These are phyloP conservation scores for Gossypium stocksii DNA, from an alignment of 345 rosid genomes.

Conservation along the genomic window DNA sequence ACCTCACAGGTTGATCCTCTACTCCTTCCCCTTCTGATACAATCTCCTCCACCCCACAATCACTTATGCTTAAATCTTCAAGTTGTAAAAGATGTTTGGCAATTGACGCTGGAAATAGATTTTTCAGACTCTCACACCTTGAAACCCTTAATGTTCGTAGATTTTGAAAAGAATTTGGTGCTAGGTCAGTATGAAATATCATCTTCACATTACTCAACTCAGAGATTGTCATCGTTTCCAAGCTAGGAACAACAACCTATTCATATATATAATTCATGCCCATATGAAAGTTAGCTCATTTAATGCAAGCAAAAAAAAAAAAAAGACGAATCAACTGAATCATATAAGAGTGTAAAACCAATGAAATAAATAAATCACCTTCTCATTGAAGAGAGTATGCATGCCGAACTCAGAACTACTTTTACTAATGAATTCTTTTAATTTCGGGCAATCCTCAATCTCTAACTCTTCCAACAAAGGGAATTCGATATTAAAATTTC, in stretches of 20 bases:
- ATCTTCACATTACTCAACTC: slow-evolving; percentile 1
- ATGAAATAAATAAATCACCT: neutral
- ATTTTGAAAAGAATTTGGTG: slow-evolving; percentile 9
- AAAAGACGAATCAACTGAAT: no score
- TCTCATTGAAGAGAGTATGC: neutral
- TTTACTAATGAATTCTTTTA: neutral
- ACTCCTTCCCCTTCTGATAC: neutral
- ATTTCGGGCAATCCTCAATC: neutral
- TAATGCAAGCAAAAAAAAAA: no score
- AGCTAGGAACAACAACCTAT: slow-evolving; percentile 18
- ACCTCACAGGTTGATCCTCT: neutral
- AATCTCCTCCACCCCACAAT: no score
- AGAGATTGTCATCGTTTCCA: neutral
- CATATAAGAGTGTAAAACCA: neutral
- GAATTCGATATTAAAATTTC: no score
- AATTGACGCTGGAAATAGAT: no score
- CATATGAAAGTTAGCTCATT: neutral
- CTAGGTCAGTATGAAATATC: slow-evolving; percentile 12
- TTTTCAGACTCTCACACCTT: neutral
- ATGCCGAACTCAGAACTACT: rapidly evolving
- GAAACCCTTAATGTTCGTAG: neutral
- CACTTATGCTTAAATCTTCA: no score
- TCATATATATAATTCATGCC: neutral
- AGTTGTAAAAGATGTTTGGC: no score
- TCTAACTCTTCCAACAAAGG: neutral